These are phyloP conservation scores for Casuarina cunninghamiana DNA, from an alignment of 306 rosid species.

Conservation along the genomic window DNA sequence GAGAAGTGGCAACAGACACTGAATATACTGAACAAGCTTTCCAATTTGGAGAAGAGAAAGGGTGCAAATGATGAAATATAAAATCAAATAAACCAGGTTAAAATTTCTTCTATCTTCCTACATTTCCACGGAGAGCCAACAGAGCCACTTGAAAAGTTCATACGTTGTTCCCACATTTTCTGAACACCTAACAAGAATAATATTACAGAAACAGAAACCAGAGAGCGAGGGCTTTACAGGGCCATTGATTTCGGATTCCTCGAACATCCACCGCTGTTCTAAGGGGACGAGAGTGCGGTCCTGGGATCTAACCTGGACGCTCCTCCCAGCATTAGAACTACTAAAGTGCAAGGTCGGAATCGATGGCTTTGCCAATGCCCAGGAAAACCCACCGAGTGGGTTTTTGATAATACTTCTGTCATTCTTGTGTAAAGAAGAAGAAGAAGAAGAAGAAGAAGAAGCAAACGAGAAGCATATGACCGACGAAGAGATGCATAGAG, in stretches of 20 bases:
- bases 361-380: slow-evolving; percentile 39
- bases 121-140: slow-evolving; percentile 16
- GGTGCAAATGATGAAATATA: neutral
- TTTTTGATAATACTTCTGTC: slow-evolving; percentile 18
- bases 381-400: slow-evolving; percentile 40
- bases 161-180: no score
- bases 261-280: slow-evolving; percentile 71
- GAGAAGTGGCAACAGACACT: neutral
- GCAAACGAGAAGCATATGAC: slow-evolving; percentile 34
- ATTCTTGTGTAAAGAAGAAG: slow-evolving; percentile 10
- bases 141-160: neutral
- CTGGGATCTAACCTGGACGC: slow-evolving; percentile 46
- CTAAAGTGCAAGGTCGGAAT: slow-evolving; percentile 24
- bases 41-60: neutral
- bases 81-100: neutral
- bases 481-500: slow-evolving; percentile 44
- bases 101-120: neutral
- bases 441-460: slow-evolving; percentile 34
- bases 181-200: neutral
- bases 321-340: slow-evolving; percentile 13
- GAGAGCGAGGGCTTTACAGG: slow-evolving; percentile 45
- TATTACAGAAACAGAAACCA: neutral
- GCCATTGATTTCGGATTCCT: slow-evolving; percentile 76
- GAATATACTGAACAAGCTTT: neutral
- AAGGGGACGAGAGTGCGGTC: slow-evolving; percentile 42